Conservation (phyloP, 176 grass and related monocot genomes). For the Panicum miliaceum region DNA sequence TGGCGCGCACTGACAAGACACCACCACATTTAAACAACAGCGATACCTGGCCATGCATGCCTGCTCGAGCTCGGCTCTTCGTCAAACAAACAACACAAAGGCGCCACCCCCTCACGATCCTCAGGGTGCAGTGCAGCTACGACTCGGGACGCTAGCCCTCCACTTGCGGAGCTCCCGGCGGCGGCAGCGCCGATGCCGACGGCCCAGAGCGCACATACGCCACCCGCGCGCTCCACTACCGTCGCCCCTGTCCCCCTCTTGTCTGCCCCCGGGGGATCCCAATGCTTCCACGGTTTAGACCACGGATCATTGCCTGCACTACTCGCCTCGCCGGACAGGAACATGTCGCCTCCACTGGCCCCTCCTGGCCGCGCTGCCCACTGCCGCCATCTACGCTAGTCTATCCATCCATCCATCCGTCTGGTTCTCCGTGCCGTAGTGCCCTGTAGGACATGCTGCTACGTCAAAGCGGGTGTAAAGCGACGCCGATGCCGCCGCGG, state of each 20-base stretch:
- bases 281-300: slow-evolving; percentile 39
- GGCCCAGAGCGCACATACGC: neutral
- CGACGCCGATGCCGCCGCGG: slow-evolving; percentile 2
- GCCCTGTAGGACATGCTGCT: slow-evolving; percentile 38
- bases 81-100: neutral
- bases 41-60: slow-evolving; percentile 33
- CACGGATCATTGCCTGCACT: slow-evolving; percentile 61
- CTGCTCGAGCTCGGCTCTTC: neutral
- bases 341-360: slow-evolving; percentile 52
- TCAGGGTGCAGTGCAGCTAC: neutral
- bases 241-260: slow-evolving; percentile 51
- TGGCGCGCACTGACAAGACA: slow-evolving; percentile 51
- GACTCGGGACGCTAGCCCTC: neutral
- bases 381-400: neutral
- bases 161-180: slow-evolving; percentile 5
- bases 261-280: slow-evolving; percentile 56
- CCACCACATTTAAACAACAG: slow-evolving; percentile 15
- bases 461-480: slow-evolving; percentile 7
- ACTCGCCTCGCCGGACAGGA: slow-evolving; percentile 50
- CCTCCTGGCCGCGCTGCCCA: neutral
- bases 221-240: slow-evolving; percentile 45
- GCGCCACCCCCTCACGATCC: neutral
- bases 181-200: slow-evolving; percentile 44
- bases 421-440: slow-evolving; percentile 43
- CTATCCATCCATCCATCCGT: neutral